A percentile compares a stretch with the other conserved stretches of the same genome.
Evolutionary conservation across 306 rosid genomes (phyloP).

Genomic region (Malus sieversii): DNA sequence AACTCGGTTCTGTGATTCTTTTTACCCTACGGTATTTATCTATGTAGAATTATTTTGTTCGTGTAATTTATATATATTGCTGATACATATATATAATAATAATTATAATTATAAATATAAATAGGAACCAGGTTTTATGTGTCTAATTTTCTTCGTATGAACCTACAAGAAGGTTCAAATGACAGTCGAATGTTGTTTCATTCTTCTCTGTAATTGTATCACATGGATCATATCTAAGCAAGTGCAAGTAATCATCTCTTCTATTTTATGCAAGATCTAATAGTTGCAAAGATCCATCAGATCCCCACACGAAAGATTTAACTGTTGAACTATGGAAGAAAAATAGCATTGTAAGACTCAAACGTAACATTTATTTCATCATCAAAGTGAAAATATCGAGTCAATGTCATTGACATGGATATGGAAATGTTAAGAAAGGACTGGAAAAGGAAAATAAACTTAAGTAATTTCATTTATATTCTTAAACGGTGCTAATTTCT

Average conservation of each 20-base stretch:
- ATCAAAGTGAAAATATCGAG: too few species aligned
- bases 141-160: slow-evolving; percentile 1
- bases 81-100: not conserved
- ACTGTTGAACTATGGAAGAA: too few species aligned
- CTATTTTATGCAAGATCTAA: not conserved
- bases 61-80: slow-evolving; percentile 27
- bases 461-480: too few species aligned
- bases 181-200: slow-evolving; percentile 12
- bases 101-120: not conserved
- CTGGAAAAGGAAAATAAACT: too few species aligned
- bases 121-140: slow-evolving; percentile 32
- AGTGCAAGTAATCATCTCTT: not conserved
- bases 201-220: slow-evolving; percentile 6
- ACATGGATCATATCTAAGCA: not conserved
- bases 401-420: too few species aligned
- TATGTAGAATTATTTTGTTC: slow-evolving; percentile 45
- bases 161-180: slow-evolving; percentile 1
- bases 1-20: slow-evolving; percentile 37
- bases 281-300: not conserved
- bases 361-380: too few species aligned
- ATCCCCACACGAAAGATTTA: too few species aligned
- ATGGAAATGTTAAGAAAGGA: too few species aligned
- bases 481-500: too few species aligned
- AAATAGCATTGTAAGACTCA: too few species aligned
- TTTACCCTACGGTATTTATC: slow-evolving; percentile 7